Conservation (phyloP, 257 asterid species). For the Eucommia ulmoides region DNA sequence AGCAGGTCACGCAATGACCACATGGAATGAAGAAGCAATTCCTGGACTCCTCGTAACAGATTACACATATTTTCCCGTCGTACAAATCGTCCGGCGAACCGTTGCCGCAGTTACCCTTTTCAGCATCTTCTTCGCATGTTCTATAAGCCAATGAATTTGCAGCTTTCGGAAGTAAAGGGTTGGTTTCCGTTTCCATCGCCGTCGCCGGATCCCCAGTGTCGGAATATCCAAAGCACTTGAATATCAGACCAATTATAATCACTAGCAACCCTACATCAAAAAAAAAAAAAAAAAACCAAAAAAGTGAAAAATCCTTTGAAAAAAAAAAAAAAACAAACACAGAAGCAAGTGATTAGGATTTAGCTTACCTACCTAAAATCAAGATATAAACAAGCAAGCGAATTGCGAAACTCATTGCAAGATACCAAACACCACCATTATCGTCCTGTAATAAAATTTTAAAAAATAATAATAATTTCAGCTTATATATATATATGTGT, state of each 20-base stretch:
- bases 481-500: no score
- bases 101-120: neutral
- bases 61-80: neutral
- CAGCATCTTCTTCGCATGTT: neutral
- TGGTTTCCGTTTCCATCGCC: neutral
- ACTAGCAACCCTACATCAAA: neutral
- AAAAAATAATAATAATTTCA: no score
- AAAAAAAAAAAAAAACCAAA: no score
- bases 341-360: no score
- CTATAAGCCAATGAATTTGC: neutral
- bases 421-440: neutral
- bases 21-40: neutral
- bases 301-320: no score
- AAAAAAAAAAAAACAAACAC: no score
- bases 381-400: neutral
- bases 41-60: neutral
- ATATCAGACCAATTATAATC: neutral
- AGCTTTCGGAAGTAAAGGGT: neutral
- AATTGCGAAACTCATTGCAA: neutral
- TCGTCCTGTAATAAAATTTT: neutral
- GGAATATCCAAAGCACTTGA: neutral
- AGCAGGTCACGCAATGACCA: neutral
- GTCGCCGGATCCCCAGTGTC: neutral
- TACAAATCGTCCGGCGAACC: neutral
- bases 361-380: neutral